These are phyloP conservation scores for Thelonectria olida DNA, from an alignment of 2,329 filamentous ascomycete species.

Conservation along the genomic window DNA sequence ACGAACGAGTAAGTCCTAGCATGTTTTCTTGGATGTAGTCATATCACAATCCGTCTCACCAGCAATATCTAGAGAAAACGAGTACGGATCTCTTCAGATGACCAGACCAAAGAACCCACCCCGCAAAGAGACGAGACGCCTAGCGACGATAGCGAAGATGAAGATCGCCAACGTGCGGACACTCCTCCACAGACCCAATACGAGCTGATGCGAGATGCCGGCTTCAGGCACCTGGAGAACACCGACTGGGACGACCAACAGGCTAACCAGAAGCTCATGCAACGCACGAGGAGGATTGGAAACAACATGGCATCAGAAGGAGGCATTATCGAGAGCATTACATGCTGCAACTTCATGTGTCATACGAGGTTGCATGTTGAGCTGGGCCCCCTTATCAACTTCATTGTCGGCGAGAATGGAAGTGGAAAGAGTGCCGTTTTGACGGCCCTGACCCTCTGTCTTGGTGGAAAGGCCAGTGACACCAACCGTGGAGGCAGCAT, in stretches of 20 bases:
- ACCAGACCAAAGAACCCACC: conserved; percentile 24
- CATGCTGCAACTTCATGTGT: conserved; percentile 96
- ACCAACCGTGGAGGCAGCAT: conserved; percentile 93
- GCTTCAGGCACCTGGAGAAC: conserved; percentile 66
- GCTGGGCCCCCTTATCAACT: conserved; percentile 95
- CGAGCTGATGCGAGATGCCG: conserved; percentile 67
- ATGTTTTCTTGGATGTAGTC: not conserved
- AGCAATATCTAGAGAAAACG: conserved; percentile 43
- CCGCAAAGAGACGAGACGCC: conserved; percentile 34
- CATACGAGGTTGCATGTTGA: conserved; percentile 83
- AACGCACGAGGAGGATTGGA: conserved; percentile 58
- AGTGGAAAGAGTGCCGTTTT: conserved; percentile 97
- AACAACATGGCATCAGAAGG: conserved; percentile 82
- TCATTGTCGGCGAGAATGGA: conserved; percentile 96
- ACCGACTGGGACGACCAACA: conserved; percentile 68
- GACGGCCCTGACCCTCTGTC: conserved; percentile 89
- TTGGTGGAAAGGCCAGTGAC: conserved; percentile 92
- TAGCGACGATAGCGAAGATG: conserved; percentile 44
- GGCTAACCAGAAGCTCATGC: conserved; percentile 71
- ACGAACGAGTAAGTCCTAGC: conserved; percentile 49
- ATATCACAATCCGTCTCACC: not conserved
- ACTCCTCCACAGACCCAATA: conserved; percentile 67
- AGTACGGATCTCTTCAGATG: conserved; percentile 44
- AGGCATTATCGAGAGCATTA: conserved; percentile 88
- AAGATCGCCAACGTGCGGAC: conserved; percentile 35